Evolutionary conservation across 441 rosid genomes (phyloP).

Genomic region (Omphalea diandra): DNA sequence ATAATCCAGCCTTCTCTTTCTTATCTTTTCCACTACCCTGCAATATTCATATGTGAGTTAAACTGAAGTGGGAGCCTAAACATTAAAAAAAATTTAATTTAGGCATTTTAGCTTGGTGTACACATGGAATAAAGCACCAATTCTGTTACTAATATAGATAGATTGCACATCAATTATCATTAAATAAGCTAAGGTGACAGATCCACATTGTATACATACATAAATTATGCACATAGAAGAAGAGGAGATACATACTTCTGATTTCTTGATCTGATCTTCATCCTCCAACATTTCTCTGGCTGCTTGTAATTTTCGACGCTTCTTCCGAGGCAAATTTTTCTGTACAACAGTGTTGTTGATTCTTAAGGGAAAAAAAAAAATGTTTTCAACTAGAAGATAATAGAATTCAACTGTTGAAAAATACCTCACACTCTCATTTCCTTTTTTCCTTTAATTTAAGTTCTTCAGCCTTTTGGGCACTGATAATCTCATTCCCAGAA

Average conservation of each 20-base stretch:
- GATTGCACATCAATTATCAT: not conserved
- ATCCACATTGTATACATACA: not conserved
- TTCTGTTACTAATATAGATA: constrained; percentile 1
- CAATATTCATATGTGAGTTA: constrained; percentile 11
- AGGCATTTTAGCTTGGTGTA: not conserved
- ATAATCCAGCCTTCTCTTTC: constrained; percentile 63
- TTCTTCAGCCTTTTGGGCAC: constrained; percentile 90
- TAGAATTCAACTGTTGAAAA: constrained; percentile 12
- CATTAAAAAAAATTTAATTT: not conserved
- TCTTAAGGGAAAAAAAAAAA: not conserved
- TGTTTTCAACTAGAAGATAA: constrained; percentile 12
- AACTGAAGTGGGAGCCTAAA: not conserved
- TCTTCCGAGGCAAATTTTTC: constrained; percentile 90
- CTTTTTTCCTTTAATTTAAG: constrained; percentile 91
- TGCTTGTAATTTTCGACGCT: constrained; percentile 91
- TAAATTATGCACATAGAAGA: constrained; percentile 8
- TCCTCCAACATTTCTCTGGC: constrained; percentile 97
- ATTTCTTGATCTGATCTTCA: constrained; percentile 40
- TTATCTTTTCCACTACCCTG: constrained; percentile 55
- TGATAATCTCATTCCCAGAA: constrained; percentile 54
- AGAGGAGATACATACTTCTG: constrained; percentile 27
- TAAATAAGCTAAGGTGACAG: not conserved
- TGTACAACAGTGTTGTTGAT: constrained; percentile 34
- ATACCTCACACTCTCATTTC: constrained; percentile 84
- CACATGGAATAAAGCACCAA: not conserved